These are phyloP conservation scores for Sclerotinia glacialis DNA, from an alignment of 2,329 filamentous ascomycete genomes.

Conservation along the genomic window DNA sequence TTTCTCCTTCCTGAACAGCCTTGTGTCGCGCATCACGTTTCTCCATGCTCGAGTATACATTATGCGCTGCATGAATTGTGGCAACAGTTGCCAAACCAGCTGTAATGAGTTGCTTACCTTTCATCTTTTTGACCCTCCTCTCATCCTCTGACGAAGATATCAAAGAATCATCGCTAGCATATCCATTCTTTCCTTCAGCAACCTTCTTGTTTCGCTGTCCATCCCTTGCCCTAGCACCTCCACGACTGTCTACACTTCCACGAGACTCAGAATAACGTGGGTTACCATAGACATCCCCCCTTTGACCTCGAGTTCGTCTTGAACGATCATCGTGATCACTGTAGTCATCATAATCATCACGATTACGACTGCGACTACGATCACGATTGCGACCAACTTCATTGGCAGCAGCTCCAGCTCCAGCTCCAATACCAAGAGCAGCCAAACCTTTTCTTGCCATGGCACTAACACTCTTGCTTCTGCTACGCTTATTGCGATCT, in stretches of 20 bases:
- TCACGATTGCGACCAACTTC: conserved; percentile 28
- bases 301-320: conserved; percentile 7
- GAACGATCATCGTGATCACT: conserved; percentile 31
- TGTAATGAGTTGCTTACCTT: conserved; percentile 63
- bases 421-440: conserved; percentile 56
- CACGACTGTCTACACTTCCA: conserved; percentile 30
- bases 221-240: conserved; percentile 29
- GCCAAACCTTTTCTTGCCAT: conserved; percentile 59
- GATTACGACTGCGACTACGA: conserved; percentile 31
- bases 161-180: conserved; percentile 49
- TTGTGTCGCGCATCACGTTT: conserved; percentile 59
- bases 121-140: conserved; percentile 59
- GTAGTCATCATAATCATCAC: conserved; percentile 29
- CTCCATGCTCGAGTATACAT: conserved; percentile 61
- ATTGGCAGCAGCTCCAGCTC: conserved; percentile 40
- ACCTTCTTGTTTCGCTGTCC: conserved; percentile 34
- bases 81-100: conserved; percentile 65
- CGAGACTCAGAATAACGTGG: conserved; percentile 36
- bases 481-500: conserved; percentile 48
- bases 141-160: conserved; percentile 62
- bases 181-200: conserved; percentile 35
- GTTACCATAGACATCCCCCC: conserved; percentile 35
- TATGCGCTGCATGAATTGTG: conserved; percentile 67
- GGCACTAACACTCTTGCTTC: conserved; percentile 65
- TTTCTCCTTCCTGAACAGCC: conserved; percentile 60